Base-by-base conservation (phyloP, 108 stramenopile species). In the Aurantiochytrium sp. region DNA sequence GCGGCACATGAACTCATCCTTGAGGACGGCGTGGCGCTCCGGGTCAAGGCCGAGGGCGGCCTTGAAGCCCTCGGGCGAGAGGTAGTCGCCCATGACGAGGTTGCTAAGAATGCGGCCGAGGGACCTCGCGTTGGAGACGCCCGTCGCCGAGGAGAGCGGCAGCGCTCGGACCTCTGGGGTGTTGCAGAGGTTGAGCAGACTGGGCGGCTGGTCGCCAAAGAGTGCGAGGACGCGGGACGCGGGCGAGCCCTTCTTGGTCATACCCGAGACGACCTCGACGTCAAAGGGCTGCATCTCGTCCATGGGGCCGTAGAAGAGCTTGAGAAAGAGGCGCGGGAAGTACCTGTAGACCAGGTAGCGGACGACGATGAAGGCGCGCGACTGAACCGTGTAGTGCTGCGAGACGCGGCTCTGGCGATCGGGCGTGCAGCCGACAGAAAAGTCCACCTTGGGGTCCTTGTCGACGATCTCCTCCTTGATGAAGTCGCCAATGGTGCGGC, bases 1-100 rank as follows among this genome's bases (percentile, higher is more conserved):
- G 45, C 73, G 73, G n/a, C 27, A 48, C 73, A 81, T 41, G 4
- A 48, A 81, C 73, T 48, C 73, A 24, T 81, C 73, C 73, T 27
- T 48, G 45, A 48, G 73, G 10, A 81, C 42, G 19, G 59, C 0
- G 3, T 4, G 59, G 24, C 27, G 59, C 27, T 41, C 27, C 10
- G 27, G 19, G 24, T 81, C 45, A 48, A n/a, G 12, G 8, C 27
- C 73, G 8, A 81, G 30, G 12, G 73, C 73, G 32, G 42, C 12
- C 1, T 48, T 81, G 73, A 81, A 24, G 15, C 73, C 73, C 45
- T 81, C 30, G 0, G 39, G 1, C 21, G 73, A 81, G 24, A 81
- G 73, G 39, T 48, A 48, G 39, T 81, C 73, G 12, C 45, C 45
- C 73, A 22, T 17, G 24, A 81, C 19, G 12, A 48, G 42, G 24